These are phyloP conservation scores for Plantago rigida DNA, from an alignment of 305 asterid genomes.

Conservation along the genomic window DNA sequence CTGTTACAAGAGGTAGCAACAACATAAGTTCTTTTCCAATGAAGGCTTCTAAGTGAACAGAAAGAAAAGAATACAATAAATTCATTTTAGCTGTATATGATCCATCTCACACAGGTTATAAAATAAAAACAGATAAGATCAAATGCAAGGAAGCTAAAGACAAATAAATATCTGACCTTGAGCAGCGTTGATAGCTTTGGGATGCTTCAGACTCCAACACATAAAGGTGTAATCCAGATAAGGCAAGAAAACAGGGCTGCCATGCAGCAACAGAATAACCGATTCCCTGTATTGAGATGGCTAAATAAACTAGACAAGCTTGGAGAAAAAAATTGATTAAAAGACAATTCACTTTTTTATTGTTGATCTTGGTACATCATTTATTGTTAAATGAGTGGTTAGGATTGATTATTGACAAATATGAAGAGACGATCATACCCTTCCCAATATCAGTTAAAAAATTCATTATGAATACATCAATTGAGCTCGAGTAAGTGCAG, in stretches of 20 bases:
- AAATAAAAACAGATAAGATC: conserved; percentile 17
- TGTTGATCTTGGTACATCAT: no score
- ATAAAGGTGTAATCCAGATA: conserved; percentile 77
- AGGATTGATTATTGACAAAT: no score
- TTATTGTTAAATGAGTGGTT: no score
- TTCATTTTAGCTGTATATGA: background rate
- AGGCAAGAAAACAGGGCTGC: conserved; percentile 81
- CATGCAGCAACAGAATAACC: conserved; percentile 94
- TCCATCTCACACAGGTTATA: conserved; percentile 9
- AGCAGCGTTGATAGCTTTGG: conserved; percentile 73
- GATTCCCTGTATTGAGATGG: conserved; percentile 65
- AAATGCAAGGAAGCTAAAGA: conserved; percentile 16
- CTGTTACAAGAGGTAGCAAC: conserved; percentile 36
- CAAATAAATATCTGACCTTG: conserved; percentile 47
- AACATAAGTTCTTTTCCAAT: conserved; percentile 2
- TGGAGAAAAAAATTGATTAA: no score
- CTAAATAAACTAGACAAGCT: no score
- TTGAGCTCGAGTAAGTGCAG: no score
- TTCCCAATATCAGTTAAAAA: no score
- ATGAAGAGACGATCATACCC: no score
- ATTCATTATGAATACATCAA: no score
- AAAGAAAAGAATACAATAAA: conserved; percentile 17
- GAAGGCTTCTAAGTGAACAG: conserved; percentile 8
- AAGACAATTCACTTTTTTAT: no score
- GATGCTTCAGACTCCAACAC: conserved; percentile 86